Base-by-base conservation (phyloP, 2,329 filamentous ascomycete species). In the Graphilbum fragrans region DNA sequence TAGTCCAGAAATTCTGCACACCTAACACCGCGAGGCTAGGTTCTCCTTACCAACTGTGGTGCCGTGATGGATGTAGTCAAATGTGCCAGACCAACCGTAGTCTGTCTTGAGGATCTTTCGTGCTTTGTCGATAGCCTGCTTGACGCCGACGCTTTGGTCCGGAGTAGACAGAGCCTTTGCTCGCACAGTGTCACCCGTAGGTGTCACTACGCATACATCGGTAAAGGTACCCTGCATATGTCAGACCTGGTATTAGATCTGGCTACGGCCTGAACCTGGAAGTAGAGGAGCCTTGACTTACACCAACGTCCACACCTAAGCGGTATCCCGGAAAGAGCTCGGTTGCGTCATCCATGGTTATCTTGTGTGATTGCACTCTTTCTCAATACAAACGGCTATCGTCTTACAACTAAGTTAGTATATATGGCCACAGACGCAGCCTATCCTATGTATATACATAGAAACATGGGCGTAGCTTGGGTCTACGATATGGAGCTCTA, bases 61-160 rank as follows among this genome's bases (percentile, higher is more conserved):
- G 9, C 66, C 66, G 49, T 70, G 66, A 39, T 70, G 66, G 38
- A 70, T 65, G 47, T 63, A 66, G 19, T 63, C 57, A 45, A 69
- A 68, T 35, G 58, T 58, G n/a, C 63, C 65, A 2, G 59, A 53
- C 62, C 62, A 67, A 45, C 49, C 45, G 45, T 60, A 61, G 18
- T 56, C 53, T 3, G 58, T 53, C 38, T 62, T 54, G 4, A 69
- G 49, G 9, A 59, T 52, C 21, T 55, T 51, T 19, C 62, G 59
- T 3, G 59, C 63, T 46, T 67, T 64, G 2, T 49, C 41, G 37
- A 69, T 66, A 17, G 64, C 66, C 27, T 67, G 52, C 32, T 63
- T 59, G 41, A 69, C 65, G 5, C 65, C 64, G 18, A 67, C 58
- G 37, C 65, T 69, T 52, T 69, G 66, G 45, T 69, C 63, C 7